Conservation (phyloP, 2,329 filamentous ascomycete species). For the Exutisphaerella laricina region DNA sequence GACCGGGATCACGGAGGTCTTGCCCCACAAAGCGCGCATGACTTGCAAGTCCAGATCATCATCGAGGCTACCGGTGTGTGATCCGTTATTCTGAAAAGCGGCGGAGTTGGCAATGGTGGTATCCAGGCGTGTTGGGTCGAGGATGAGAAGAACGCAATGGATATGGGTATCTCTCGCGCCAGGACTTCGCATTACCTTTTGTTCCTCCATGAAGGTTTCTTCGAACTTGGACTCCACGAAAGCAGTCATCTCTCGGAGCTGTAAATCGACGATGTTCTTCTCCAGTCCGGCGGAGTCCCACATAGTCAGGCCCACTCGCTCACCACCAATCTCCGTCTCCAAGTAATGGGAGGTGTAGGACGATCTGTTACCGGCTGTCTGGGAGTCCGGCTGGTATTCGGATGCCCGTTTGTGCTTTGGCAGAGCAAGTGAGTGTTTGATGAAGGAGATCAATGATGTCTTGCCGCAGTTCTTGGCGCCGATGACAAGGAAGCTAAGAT, state of each 20-base stretch:
- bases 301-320: constrained; percentile 84
- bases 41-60: constrained; percentile 88
- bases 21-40: constrained; percentile 78
- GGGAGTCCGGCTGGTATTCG: constrained; percentile 21
- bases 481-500: constrained; percentile 73
- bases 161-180: constrained; percentile 95
- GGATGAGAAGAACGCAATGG: constrained; percentile 85
- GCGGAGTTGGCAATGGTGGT: constrained; percentile 48
- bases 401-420: constrained; percentile 67
- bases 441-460: constrained; percentile 93
- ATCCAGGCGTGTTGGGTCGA: constrained; percentile 80
- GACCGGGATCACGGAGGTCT: constrained; percentile 91
- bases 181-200: constrained; percentile 91
- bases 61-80: constrained; percentile 49
- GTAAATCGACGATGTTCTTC: constrained; percentile 90
- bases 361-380: constrained; percentile 29
- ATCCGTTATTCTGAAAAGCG: constrained; percentile 15
- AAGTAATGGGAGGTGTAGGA: constrained; percentile 80
- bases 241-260: constrained; percentile 81
- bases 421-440: constrained; percentile 77
- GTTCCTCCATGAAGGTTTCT: constrained; percentile 94
- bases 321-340: constrained; percentile 88
- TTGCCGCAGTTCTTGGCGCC: constrained; percentile 86
- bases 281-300: constrained; percentile 97
- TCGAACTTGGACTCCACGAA: constrained; percentile 99